Percentiles rank a stretch among this genome's conserved stretches.
Conservation (phyloP, 345 rosid genomes). For the Luvunga scandens region DNA sequence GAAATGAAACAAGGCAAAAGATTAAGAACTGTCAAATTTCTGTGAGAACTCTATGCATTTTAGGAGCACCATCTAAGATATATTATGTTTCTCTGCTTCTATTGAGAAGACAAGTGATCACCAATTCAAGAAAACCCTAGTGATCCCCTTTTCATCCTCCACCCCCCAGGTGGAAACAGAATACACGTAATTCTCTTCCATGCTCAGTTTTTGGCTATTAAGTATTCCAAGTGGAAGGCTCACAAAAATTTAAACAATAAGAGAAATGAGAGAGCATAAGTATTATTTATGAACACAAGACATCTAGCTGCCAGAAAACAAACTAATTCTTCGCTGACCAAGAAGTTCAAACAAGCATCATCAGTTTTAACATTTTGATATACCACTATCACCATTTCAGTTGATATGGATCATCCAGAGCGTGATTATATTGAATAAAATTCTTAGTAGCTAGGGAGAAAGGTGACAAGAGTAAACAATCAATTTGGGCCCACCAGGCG, state of each 20-base stretch:
- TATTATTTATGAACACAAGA: background rate
- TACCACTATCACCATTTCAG: background rate
- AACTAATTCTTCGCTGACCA: background rate
- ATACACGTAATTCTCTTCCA: background rate
- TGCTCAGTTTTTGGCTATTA: background rate
- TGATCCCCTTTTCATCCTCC: background rate
- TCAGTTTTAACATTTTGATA: background rate
- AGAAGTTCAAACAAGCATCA: background rate
- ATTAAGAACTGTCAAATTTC: background rate
- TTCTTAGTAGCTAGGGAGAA: background rate
- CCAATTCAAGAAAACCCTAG: background rate
- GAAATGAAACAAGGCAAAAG: background rate
- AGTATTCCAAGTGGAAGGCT: background rate
- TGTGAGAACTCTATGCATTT: background rate
- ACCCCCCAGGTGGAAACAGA: background rate
- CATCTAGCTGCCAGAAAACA: background rate
- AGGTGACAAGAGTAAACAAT: background rate
- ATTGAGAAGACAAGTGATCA: background rate
- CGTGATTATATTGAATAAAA: background rate
- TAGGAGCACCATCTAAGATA: background rate
- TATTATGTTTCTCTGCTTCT: background rate
- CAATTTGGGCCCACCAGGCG: constrained; percentile 2
- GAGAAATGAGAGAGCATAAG: background rate
- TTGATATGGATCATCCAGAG: background rate
- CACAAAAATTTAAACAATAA: background rate